phyloP scores from a whole-genome alignment of 371 early-diverging fungal genomes.

The Mortierella sp. region DNA sequence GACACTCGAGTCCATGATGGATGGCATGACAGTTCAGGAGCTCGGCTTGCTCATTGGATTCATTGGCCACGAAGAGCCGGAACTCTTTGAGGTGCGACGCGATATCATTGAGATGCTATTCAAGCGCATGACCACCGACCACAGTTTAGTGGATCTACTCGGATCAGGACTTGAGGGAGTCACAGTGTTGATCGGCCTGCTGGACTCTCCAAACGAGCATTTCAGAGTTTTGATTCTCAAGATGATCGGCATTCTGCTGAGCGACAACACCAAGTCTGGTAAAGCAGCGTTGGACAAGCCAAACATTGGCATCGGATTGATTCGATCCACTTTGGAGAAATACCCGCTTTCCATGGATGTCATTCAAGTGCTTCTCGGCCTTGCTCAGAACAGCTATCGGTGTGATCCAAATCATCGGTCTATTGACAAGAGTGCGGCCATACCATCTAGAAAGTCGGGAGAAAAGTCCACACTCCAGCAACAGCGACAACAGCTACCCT shows the following conservation, averaged over 20 bases:
- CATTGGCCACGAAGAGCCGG: constrained; percentile 47
- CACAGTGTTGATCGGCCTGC: constrained; percentile 48
- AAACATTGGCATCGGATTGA: constrained; percentile 50
- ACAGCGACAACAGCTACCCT: constrained; percentile 2
- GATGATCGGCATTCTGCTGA: constrained; percentile 57
- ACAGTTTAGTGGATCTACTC: constrained; percentile 44
- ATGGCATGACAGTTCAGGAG: constrained; percentile 53
- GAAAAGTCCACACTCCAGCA: constrained; percentile 12
- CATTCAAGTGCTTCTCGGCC: constrained; percentile 51
- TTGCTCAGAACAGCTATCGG: constrained; percentile 54
- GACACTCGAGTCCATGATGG: constrained; percentile 56
- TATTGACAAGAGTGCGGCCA: constrained; percentile 12
- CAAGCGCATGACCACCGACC: constrained; percentile 54
- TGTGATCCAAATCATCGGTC: constrained; percentile 48
- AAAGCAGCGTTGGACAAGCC: constrained; percentile 50
- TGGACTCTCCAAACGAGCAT: constrained; percentile 55
- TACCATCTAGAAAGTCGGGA: constrained; percentile 16
- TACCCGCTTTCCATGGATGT: constrained; percentile 55
- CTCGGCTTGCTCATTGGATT: constrained; percentile 50
- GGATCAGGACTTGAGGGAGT: constrained; percentile 52
- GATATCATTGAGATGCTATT: constrained; percentile 56
- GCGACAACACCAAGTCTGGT: constrained; percentile 56
- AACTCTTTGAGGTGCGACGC: constrained; percentile 49
- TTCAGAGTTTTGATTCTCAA: constrained; percentile 52
- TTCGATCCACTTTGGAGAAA: constrained; percentile 43